Evolutionary conservation across 139 green algal genomes (phyloP).

Genomic region (Chlorella sorokiniana): DNA sequence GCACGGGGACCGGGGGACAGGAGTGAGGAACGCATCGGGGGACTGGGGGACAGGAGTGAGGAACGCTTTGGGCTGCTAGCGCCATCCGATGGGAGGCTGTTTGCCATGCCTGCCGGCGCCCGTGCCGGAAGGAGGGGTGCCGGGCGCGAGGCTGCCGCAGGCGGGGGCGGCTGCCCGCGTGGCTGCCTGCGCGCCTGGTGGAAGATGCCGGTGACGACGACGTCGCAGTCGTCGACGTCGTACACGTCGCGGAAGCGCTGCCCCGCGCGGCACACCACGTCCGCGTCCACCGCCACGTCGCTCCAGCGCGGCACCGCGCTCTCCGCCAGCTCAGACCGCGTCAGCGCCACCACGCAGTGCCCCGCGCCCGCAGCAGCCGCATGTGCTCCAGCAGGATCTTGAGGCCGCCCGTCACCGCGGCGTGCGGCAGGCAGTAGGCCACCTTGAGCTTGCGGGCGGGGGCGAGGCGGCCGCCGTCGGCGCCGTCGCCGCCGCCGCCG

Average conservation of each 20-base stretch:
- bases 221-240: slow-evolving; percentile 56
- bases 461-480: slow-evolving; percentile 33
- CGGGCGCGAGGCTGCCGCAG: no score
- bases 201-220: slow-evolving; percentile 74
- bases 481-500: slow-evolving; percentile 23
- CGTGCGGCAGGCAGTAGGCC: slow-evolving; percentile 64
- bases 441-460: slow-evolving; percentile 53
- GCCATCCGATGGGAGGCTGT: no score
- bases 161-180: no score
- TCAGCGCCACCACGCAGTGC: slow-evolving; percentile 60
- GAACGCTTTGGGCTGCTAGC: no score
- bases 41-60: neutral
- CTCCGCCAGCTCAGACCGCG: slow-evolving; percentile 59
- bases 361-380: slow-evolving; percentile 40
- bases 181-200: slow-evolving; percentile 68
- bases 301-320: slow-evolving; percentile 70
- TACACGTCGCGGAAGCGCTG: slow-evolving; percentile 66
- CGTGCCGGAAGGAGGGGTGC: no score
- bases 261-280: slow-evolving; percentile 54
- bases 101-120: no score
- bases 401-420: slow-evolving; percentile 71
- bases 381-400: slow-evolving; percentile 67
- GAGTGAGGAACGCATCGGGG: no score
- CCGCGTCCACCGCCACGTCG: slow-evolving; percentile 44
- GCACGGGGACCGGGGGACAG: neutral